These are phyloP conservation scores for Strobilomyces echinocephalus DNA, from an alignment of 768 basidiomycete genomes.

Conservation along the genomic window DNA sequence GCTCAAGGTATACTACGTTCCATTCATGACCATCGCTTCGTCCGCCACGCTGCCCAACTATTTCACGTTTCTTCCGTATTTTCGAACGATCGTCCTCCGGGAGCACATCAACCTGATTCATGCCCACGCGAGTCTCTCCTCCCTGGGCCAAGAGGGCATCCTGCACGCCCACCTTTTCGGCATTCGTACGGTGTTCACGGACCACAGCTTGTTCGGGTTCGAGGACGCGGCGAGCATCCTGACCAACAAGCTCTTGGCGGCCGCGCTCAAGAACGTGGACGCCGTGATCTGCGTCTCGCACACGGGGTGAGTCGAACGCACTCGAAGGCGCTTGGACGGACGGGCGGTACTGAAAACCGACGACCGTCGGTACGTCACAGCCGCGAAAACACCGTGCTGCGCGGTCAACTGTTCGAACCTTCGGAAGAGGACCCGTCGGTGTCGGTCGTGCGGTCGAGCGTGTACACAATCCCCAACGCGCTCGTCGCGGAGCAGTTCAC, in stretches of 20 bases:
- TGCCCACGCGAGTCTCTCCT: conserved; percentile 85
- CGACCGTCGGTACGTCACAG: conserved; percentile 36
- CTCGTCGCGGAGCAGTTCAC: conserved; percentile 82
- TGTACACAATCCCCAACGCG: conserved; percentile 94
- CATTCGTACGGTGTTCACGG: conserved; percentile 90
- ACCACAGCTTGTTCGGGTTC: conserved; percentile 95
- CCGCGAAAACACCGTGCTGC: conserved; percentile 94
- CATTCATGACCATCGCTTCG: conserved; percentile 82
- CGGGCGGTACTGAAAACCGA: too few species aligned
- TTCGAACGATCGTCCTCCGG: conserved; percentile 81
- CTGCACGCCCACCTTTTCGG: conserved; percentile 84
- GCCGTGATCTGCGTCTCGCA: conserved; percentile 95
- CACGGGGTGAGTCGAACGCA: conserved; percentile 63
- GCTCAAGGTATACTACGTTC: conserved; percentile 93
- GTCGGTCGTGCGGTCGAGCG: conserved; percentile 48
- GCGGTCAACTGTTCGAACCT: conserved; percentile 69
- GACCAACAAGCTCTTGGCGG: conserved; percentile 92
- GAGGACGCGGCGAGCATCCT: conserved; percentile 96
- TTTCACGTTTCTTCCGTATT: conserved; percentile 86
- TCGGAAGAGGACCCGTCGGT: conserved; percentile 39
- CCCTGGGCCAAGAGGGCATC: conserved; percentile 89
- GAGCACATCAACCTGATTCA: conserved; percentile 87
- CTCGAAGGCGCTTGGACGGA: too few species aligned
- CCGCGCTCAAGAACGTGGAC: conserved; percentile 84
- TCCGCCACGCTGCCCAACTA: conserved; percentile 94